Base-by-base conservation (phyloP, 2,329 filamentous ascomycete species). In the Fusarium heterosporum region DNA sequence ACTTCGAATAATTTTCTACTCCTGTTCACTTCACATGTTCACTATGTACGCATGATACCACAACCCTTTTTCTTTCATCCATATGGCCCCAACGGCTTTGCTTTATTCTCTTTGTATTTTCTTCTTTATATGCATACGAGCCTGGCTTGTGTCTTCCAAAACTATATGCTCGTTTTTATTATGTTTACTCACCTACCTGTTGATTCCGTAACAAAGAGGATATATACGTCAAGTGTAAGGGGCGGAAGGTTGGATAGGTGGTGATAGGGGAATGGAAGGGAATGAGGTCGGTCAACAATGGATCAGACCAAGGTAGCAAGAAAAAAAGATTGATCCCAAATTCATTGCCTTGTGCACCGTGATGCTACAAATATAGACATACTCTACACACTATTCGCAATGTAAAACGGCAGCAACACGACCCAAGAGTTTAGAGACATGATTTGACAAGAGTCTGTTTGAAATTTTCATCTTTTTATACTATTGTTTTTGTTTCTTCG, bases 31-130 rank as follows among this genome's bases (percentile, higher is more conserved):
- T 56, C 48, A 62, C 49, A 63, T 69, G 65, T 66, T 50, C 30
- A 58, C 54, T 67, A 53, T 64, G 61, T 66, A 70, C 61, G 59
- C 61, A 72, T 65, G 67, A 68, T 70, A 68, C 62, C 69, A 72
- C 56, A 61, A 43, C 32, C 40, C 39, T 46, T 63, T 57, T 54
- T 48, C 40, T 53, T 54, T 48, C 53, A 61, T 51, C 50, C 49
- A 32, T 49, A 19, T 26, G 43, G 61, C 65, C 40, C 45, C 29
- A 42, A 69, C 61, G 49, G 61, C 52, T 66, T 56, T 56, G 26
- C 56, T 51, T 48, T 22, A n/a, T 47, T 34, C 29, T 49, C 48
- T 36, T 55, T 62, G 46, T 51, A 55, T 46, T 36, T 40, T 56
- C 40, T 26, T 36, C 36, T 72, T 59, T 59, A 53, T 55, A 36